phyloP scores from a whole-genome alignment of 371 early-diverging fungal species.

The Mucor piriformis region DNA sequence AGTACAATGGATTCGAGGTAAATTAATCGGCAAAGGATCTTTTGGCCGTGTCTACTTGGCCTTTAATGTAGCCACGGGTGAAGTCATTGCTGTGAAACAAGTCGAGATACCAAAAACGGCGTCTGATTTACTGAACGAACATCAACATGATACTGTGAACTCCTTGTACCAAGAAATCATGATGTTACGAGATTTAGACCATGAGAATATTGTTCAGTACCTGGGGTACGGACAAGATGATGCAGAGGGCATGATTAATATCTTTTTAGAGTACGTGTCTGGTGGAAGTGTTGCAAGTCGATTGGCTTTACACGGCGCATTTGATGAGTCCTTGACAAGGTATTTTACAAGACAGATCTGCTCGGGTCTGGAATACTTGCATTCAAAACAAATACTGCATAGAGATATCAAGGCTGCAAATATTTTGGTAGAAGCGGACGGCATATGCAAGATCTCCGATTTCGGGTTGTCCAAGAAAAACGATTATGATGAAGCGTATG shows the following conservation, averaged over 20 bases:
- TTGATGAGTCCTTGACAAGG: slow-evolving; percentile 74
- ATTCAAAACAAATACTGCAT: slow-evolving; percentile 89
- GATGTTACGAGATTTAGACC: slow-evolving; percentile 81
- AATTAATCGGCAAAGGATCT: slow-evolving; percentile 93
- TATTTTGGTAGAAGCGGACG: slow-evolving; percentile 81
- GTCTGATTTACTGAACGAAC: slow-evolving; percentile 25
- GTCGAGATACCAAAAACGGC: slow-evolving; percentile 66
- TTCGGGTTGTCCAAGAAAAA: slow-evolving; percentile 95
- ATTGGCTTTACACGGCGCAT: slow-evolving; percentile 70
- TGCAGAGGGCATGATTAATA: slow-evolving; percentile 69
- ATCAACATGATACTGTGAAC: slow-evolving; percentile 50
- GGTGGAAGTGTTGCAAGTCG: slow-evolving; percentile 81
- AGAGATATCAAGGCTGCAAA: slow-evolving; percentile 97
- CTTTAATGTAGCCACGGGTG: slow-evolving; percentile 78
- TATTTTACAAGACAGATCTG: slow-evolving; percentile 88
- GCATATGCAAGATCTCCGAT: slow-evolving; percentile 95
- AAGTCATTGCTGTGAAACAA: slow-evolving; percentile 95
- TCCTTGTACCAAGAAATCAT: slow-evolving; percentile 83
- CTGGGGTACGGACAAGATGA: slow-evolving; percentile 72
- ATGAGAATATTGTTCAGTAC: slow-evolving; percentile 84
- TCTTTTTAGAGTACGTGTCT: slow-evolving; percentile 91
- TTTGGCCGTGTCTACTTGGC: slow-evolving; percentile 94
- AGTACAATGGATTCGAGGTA: slow-evolving; percentile 80
- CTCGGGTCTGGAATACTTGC: slow-evolving; percentile 87
- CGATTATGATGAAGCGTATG: slow-evolving; percentile 57